Percentiles rank a stretch among this genome's conserved stretches.
These are phyloP conservation scores for Cryptosporidium viatorum DNA, from an alignment of 169 alveolate species.

Conservation along the genomic window DNA sequence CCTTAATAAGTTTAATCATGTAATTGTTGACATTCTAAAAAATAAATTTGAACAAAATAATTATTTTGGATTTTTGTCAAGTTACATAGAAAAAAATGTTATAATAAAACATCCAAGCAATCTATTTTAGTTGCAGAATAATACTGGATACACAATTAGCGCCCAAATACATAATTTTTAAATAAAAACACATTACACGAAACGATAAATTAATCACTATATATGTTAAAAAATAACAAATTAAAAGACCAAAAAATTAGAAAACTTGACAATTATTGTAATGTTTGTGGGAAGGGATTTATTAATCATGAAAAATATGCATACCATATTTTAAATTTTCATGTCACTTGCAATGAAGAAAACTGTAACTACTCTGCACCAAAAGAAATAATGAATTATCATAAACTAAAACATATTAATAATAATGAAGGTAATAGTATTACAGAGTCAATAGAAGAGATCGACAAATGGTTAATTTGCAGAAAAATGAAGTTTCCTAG, in stretches of 20 bases:
- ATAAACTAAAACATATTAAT: conserved; percentile 26
- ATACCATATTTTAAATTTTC: neutral
- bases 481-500: conserved; percentile 6
- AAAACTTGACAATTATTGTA: conserved; percentile 16
- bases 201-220: neutral
- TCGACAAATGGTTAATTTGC: conserved; percentile 10
- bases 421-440: conserved; percentile 21
- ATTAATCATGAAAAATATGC: neutral
- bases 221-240: neutral
- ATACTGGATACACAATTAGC: neutral
- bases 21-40: neutral
- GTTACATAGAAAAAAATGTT: too few species aligned
- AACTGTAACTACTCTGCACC: conserved; percentile 36
- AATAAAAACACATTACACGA: neutral
- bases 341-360: conserved; percentile 8
- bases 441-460: conserved; percentile 22
- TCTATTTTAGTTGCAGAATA: neutral
- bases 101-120: neutral
- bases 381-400: conserved; percentile 19
- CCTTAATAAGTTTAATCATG: neutral
- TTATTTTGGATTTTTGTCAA: too few species aligned
- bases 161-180: neutral
- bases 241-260: neutral
- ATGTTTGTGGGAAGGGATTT: conserved; percentile 31
- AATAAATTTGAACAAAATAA: too few species aligned